Base-by-base conservation (phyloP, 257 asterid genomes). In the Fraxinus americana region DNA sequence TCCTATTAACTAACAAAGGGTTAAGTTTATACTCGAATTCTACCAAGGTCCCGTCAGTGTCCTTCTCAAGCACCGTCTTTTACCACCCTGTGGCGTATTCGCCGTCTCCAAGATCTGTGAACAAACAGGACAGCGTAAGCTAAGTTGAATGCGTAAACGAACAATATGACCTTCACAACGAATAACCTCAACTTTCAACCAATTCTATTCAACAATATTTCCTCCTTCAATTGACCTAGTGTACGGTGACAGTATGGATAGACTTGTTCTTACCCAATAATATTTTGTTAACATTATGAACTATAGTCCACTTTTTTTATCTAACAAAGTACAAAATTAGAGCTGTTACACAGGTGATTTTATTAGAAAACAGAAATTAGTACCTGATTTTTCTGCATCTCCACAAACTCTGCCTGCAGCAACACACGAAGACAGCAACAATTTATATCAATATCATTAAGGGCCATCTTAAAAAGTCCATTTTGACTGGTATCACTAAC, bases 321-420 rank as follows among this genome's bases (percentile, higher is more conserved):
- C 66, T 57, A 57, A 7, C 29, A 57, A 57, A 7, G 66, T 57
- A 52, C n/a, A 52, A 0, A 61, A 61, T 50, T 54, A 54, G 7
- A 54, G 65, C 65, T 19, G 27, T 19, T 54, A 54, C 23, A 77
- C 30, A 48, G 67, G 63, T 23, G 30, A 27, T 13, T 34, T 54
- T 14, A 36, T 63, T 13, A 72, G 14, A 34, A 57, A 54, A 52
- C 36, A 35, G 34, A 21, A 27, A 25, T 13, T 61, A 36, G 19
- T 76, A 86, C 89, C 89, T 78, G 84, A 39, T 76, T 81, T 76
- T 86, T 86, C 79, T 81, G 86, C 89, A 83, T 86, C 80, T 86
- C 87, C 79, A 78, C 7, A 43, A 78, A 29, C 50, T 86, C 86
- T 52, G 78, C 79, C 89, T 86, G 89, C 83, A 76, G 13, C 70